These are phyloP conservation scores for Schwanniomyces yamadae DNA, from an alignment of 805 yeast genomes.

Conservation along the genomic window DNA sequence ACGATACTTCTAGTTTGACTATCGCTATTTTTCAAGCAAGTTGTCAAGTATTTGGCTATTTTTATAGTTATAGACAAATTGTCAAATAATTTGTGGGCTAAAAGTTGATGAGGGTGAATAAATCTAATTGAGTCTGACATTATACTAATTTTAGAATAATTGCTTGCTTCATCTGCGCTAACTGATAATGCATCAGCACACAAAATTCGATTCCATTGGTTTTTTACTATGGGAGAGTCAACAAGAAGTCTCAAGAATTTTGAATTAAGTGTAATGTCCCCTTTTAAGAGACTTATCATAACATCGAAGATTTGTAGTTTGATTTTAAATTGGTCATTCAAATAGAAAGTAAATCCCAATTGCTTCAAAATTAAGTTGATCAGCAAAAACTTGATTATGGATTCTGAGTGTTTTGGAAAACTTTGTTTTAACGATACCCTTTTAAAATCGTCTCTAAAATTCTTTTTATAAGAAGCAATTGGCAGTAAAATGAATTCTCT, in stretches of 20 bases:
- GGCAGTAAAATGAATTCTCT: slow-evolving; percentile 32
- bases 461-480: slow-evolving; percentile 19
- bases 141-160: slow-evolving; percentile 18
- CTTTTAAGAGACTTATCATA: neutral
- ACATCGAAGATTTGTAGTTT: slow-evolving; percentile 42
- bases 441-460: slow-evolving; percentile 21
- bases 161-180: slow-evolving; percentile 9
- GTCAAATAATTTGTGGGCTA: slow-evolving; percentile 39
- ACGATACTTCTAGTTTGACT: slow-evolving; percentile 17
- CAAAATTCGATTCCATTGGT: slow-evolving; percentile 50
- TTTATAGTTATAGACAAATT: slow-evolving; percentile 35
- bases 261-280: slow-evolving; percentile 11
- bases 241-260: slow-evolving; percentile 44
- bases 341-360: slow-evolving; percentile 24
- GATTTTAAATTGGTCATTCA: slow-evolving; percentile 51
- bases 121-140: slow-evolving; percentile 27
- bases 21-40: slow-evolving; percentile 17
- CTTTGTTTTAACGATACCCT: slow-evolving; percentile 6
- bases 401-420: neutral
- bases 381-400: neutral
- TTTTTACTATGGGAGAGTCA: slow-evolving; percentile 49
- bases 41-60: slow-evolving; percentile 32
- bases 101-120: slow-evolving; percentile 39
- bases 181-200: slow-evolving; percentile 35
- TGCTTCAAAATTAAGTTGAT: slow-evolving; percentile 1